A percentile compares a stretch with the other conserved stretches of the same genome.
Evolutionary conservation across 1,284 basidiomycete genomes (phyloP).

Genomic region (Boletellus deceptivus): DNA sequence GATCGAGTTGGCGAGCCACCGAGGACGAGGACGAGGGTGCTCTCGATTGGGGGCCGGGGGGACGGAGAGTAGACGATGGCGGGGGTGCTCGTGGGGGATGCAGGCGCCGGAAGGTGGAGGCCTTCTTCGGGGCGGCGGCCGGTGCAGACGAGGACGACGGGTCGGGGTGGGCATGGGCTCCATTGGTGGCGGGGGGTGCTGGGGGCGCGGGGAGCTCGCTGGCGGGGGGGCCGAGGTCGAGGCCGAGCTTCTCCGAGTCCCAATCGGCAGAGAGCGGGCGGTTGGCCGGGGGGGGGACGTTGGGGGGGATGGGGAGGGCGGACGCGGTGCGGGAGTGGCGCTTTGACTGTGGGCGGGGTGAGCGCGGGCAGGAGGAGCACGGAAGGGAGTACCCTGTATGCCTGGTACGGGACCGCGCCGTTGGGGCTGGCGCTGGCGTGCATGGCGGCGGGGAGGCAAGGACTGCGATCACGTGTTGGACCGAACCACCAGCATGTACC

Average conservation of each 20-base stretch:
- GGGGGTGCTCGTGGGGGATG: slow-evolving; percentile 45
- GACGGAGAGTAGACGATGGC: slow-evolving; percentile 28
- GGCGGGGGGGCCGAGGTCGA: slow-evolving; percentile 6
- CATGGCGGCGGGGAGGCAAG: slow-evolving; percentile 2
- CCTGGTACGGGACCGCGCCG: slow-evolving; percentile 63
- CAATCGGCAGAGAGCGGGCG: slow-evolving; percentile 8
- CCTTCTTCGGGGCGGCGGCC: slow-evolving; percentile 34
- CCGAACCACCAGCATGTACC: slow-evolving; percentile 32
- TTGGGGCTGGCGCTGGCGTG: too few species aligned
- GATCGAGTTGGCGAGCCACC: slow-evolving; percentile 17
- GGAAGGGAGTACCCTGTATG: slow-evolving; percentile 56
- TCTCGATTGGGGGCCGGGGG: slow-evolving; percentile 29
- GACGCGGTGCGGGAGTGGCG: slow-evolving; percentile 62
- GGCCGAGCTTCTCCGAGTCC: slow-evolving; percentile 22
- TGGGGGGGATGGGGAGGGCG: slow-evolving; percentile 32
- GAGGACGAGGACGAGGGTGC: slow-evolving; percentile 19
- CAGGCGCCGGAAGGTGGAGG: slow-evolving; percentile 61
- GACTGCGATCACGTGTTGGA: slow-evolving; percentile 17
- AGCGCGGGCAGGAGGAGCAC: not conserved
- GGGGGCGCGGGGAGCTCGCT: slow-evolving; percentile 13
- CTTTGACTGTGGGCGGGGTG: slow-evolving; percentile 51
- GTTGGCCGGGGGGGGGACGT: slow-evolving; percentile 31
- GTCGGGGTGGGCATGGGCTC: slow-evolving; percentile 4
- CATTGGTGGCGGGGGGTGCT: slow-evolving; percentile 7
- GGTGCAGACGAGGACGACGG: slow-evolving; percentile 9